phyloP scores from a whole-genome alignment of 257 asterid genomes.

The Buddleja alternifolia region DNA sequence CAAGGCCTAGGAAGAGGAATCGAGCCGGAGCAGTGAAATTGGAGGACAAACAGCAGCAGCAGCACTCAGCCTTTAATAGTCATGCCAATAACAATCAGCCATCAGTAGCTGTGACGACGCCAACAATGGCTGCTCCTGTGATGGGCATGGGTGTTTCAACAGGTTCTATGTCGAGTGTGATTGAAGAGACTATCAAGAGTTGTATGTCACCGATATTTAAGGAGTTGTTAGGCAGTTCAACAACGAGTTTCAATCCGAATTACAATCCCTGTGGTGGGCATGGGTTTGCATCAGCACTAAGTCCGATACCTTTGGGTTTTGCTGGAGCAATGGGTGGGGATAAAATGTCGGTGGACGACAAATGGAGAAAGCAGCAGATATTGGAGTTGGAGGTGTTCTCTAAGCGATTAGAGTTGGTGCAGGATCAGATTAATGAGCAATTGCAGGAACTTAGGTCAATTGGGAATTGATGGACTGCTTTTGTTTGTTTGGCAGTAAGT shows the following conservation, averaged over 20 bases:
- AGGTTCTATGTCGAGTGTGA: conserved; percentile 52
- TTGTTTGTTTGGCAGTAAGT: no score
- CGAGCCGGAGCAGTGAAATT: conserved; percentile 54
- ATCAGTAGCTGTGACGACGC: conserved; percentile 25
- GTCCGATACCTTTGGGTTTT: no score
- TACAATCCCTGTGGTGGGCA: background rate
- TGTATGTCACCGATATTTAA: conserved; percentile 84
- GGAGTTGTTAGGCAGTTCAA: conserved; percentile 63
- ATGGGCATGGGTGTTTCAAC: conserved; percentile 31
- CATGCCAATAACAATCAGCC: conserved; percentile 33
- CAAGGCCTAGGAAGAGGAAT: conserved; percentile 69
- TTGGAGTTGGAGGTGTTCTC: conserved; percentile 92
- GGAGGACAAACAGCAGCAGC: conserved; percentile 50
- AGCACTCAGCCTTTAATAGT: no score
- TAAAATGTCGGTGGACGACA: conserved; percentile 47
- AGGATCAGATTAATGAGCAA: conserved; percentile 84
- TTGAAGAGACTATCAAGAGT: conserved; percentile 91
- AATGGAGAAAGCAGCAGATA: conserved; percentile 95
- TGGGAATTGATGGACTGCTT: conserved; percentile 51
- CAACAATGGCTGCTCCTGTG: conserved; percentile 15
- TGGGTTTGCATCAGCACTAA: conserved; percentile 47
- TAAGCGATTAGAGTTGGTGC: conserved; percentile 89
- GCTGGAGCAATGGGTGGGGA: no score
- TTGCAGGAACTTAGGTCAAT: conserved; percentile 88
- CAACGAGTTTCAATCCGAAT: conserved; percentile 39